Evolutionary conservation across 208 protist genomes (phyloP).

Genomic region (Naegleria gruberi): DNA sequence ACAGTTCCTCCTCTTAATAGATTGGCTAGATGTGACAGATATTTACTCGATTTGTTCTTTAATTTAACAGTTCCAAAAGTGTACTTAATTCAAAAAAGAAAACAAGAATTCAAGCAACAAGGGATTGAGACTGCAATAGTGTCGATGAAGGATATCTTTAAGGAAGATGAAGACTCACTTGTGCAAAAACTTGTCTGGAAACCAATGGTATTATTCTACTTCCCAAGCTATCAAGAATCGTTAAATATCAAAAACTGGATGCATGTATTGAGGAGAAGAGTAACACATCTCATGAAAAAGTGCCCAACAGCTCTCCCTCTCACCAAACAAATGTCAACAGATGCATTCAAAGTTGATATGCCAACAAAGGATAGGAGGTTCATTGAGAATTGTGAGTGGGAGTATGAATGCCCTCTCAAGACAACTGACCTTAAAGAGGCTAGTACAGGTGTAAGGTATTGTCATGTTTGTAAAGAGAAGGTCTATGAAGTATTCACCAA

Average conservation of each 20-base stretch:
- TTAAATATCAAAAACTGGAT: not conserved
- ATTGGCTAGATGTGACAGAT: not conserved
- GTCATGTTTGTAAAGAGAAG: too few species aligned
- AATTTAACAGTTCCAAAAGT: not conserved
- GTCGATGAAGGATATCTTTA: not conserved
- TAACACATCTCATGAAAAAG: not conserved
- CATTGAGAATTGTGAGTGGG: not conserved
- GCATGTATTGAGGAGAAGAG: not conserved
- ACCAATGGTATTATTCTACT: not conserved
- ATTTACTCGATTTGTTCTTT: not conserved
- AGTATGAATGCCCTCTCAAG: not conserved
- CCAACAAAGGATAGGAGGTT: not conserved
- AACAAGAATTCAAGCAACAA: too few species aligned
- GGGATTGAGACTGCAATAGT: too few species aligned
- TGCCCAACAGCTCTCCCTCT: not conserved
- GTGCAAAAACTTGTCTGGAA: not conserved
- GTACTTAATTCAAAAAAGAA: not conserved
- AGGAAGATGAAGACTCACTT: not conserved
- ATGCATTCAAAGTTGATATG: not conserved
- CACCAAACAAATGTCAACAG: not conserved
- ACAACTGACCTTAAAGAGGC: too few species aligned
- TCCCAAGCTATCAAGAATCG: not conserved
- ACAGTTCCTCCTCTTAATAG: too few species aligned
- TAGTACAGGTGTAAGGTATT: too few species aligned
- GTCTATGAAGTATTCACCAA: too few species aligned